Evolutionary conservation across 768 basidiomycete genomes (phyloP), one percentile per base, ranked within the genome.

Genomic region (Rhizopogon vulgaris): DNA sequence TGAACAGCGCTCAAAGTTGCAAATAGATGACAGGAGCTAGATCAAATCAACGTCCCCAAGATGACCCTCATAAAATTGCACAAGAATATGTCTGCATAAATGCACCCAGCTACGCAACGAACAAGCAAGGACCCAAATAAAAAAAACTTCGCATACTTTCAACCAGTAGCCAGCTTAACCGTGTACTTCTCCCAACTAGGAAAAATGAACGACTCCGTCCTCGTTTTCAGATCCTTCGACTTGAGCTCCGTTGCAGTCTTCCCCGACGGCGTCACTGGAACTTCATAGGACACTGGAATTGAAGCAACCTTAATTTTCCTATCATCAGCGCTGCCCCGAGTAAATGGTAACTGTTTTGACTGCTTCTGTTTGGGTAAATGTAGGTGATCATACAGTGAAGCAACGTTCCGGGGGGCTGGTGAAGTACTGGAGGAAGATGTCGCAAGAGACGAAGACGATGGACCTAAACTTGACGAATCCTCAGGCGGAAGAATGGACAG

Each of bases 161-260:
- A 61, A n/a, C 57, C 55, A 18, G 54, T 68, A 32, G 64, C 65
- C 34, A 65, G 70, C 57, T 73, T 75, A 37, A 85, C 73, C 38
- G 75, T 62, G 63, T 87, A 85, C 53, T 80, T 71, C 63, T 86
- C 83, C 84, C 84, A 87, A 48, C 73, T 78, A 27, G 84, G 83
- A 61, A 78, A 82, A 15, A 71, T 56, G 32, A 78, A 71, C 52
- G 76, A 75, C 65, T 77, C 80, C 15, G 69, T 68, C 62, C 67
- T 66, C 36, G 59, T 63, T 52, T 58, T 69, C 36, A 66, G 64
- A 48, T 68, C 67, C 56, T 56, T 59, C 46, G 64, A 28, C 46
- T 22, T 56, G 34, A 60, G 55, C 51, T 63, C 61, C 7, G 58
- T 58, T 38, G 69, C 46, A 10, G 57, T 60, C 2, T 59, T 54